Percentiles rank a stretch among this genome's conserved stretches.
Conservation (phyloP, 805 yeast species). For the Ogataea pini region DNA sequence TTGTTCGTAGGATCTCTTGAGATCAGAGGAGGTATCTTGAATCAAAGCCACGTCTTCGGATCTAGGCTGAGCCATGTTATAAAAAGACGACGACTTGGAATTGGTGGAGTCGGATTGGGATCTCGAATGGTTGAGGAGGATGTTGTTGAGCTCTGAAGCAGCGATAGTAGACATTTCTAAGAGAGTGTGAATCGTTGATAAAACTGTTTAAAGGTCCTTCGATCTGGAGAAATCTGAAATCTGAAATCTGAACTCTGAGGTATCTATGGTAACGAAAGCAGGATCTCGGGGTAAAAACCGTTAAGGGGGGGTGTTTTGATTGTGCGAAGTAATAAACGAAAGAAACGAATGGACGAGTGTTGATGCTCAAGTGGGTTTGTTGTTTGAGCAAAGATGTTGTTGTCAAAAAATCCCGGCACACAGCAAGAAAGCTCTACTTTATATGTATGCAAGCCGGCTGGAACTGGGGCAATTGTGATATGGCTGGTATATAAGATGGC, state of each 20-base stretch:
- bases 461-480: conserved; percentile 8
- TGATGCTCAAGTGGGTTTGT: neutral
- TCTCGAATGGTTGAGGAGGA: conserved; percentile 28
- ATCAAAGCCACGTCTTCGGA: conserved; percentile 21
- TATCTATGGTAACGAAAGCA: conserved; percentile 11
- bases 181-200: neutral
- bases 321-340: conserved; percentile 4
- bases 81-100: conserved; percentile 25
- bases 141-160: conserved; percentile 14
- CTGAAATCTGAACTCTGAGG: conserved; percentile 5
- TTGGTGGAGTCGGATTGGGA: conserved; percentile 37
- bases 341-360: conserved; percentile 6
- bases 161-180: conserved; percentile 23
- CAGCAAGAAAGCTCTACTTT: conserved; percentile 3
- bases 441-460: conserved; percentile 5
- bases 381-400: neutral
- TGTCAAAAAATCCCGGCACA: neutral
- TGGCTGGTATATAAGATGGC: conserved; percentile 12
- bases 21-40: conserved; percentile 10
- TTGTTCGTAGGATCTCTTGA: conserved; percentile 21
- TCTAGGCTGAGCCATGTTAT: conserved; percentile 29
- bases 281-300: neutral
- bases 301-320: neutral
- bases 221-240: conserved; percentile 3
- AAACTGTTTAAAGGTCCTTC: neutral